Evolutionary conservation across 2,329 filamentous ascomycete species (phyloP), one percentile per base, ranked within the genome.

Genomic region (Taxawa tesnikishii): DNA sequence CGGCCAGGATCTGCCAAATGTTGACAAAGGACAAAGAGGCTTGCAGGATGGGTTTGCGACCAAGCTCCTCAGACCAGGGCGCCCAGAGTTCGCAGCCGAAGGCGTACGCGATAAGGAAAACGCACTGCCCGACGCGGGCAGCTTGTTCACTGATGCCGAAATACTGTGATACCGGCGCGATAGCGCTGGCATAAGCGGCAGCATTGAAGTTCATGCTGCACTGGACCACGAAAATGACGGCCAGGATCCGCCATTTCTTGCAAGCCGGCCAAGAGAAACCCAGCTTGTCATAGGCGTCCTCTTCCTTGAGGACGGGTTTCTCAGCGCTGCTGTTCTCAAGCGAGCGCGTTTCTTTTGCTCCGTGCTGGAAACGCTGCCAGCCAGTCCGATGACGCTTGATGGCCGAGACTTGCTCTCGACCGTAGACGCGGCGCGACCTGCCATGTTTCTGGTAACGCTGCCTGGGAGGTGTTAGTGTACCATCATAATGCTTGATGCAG

Each of bases 141-240:
- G 49, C 53, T 41, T 63, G 57, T 29, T 51, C 44, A 26, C 49
- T 57, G 29, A 67, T 50, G 24, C 45, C 41, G 24, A 63, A 63
- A 3, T 61, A 45, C 33, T 60, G 42, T 3, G 32, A 25, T 6
- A 38, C 15, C 14, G 18, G 13, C 23, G 29, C 30, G 31, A 84
- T 81, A 15, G 78, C 77, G 1, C 51, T 68, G 14, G 63, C 57
- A 39, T 65, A 70, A 32, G 69, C 54, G 6, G 62, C 62, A 1
- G 67, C 62, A 43, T 71, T 71, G 44, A 67, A 62, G 46, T 71
- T 72, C 63, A 70, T 70, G 6, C 58, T 63, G 6, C 64, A 60
- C 39, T 70, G 66, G 6, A 70, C 63, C 24, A 62, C 47, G 48
- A 70, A 69, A 42, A 70, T 64, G 38, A 65, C 55, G 15, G 49